phyloP scores from a whole-genome alignment of 139 green algal species.

The Parachlorella kessleri region DNA sequence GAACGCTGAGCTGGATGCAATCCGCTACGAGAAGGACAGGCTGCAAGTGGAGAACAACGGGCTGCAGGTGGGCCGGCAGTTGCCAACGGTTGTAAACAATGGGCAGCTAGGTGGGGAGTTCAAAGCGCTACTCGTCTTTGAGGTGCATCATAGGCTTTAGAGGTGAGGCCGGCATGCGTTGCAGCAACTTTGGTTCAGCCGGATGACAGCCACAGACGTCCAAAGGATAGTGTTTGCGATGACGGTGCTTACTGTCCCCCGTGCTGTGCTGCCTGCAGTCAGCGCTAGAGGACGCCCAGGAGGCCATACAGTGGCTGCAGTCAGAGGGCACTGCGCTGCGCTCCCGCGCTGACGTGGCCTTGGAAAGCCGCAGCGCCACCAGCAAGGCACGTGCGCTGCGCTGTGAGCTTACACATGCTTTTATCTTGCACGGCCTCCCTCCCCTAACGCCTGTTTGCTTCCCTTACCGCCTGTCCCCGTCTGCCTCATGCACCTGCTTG shows the following conservation, averaged over 20 bases:
- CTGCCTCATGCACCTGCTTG: not conserved
- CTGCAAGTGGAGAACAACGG: not conserved
- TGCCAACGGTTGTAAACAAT: too few relatives aligned
- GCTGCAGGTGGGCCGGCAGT: not conserved
- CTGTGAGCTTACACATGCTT: not conserved
- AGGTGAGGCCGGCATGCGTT: too few relatives aligned
- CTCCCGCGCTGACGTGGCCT: constrained; percentile 11
- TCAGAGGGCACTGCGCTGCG: constrained; percentile 1
- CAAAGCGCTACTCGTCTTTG: too few relatives aligned
- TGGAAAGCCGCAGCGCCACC: constrained; percentile 18
- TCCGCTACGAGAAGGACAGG: not conserved
- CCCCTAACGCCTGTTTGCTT: not conserved
- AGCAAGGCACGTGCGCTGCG: constrained; percentile 9
- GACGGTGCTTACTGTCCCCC: too few relatives aligned
- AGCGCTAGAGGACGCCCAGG: not conserved
- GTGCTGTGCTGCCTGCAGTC: too few relatives aligned
- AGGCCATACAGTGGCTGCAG: not conserved
- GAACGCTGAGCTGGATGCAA: not conserved
- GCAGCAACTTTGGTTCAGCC: too few relatives aligned
- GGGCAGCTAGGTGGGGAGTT: too few relatives aligned
- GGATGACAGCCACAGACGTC: too few relatives aligned
- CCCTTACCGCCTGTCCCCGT: not conserved
- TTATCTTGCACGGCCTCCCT: not conserved
- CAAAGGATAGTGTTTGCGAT: too few relatives aligned
- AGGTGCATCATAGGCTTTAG: too few relatives aligned